phyloP scores from a whole-genome alignment of 2,329 filamentous ascomycete genomes.

The Xylariaceae sp. region DNA sequence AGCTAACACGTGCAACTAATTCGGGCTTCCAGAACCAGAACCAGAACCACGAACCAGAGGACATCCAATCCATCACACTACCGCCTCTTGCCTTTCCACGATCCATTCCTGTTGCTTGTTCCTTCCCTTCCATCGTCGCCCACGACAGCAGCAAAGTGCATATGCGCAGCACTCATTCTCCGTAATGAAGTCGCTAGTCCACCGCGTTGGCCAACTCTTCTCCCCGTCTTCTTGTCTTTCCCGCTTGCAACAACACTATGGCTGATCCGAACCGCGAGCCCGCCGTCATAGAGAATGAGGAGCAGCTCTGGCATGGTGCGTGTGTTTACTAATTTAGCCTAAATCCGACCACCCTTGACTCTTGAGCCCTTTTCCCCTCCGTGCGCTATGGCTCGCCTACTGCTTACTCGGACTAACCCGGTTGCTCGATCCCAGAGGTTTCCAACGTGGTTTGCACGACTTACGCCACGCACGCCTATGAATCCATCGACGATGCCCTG shows the following conservation, averaged over 20 bases:
- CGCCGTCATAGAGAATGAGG: conserved; percentile 64
- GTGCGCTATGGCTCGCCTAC: background rate
- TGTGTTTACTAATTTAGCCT: conserved; percentile 14
- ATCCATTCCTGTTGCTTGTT: background rate
- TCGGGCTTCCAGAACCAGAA: background rate
- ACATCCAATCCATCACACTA: background rate
- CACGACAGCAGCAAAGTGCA: conserved; percentile 1
- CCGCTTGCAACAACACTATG: conserved; percentile 37
- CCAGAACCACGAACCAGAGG: no score
- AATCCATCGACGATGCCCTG: conserved; percentile 74
- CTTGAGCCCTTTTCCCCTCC: background rate
- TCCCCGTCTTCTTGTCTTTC: background rate
- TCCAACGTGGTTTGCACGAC: conserved; percentile 41
- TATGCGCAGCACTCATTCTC: conserved; percentile 13
- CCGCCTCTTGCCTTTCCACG: background rate
- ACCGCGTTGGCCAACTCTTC: conserved; percentile 20
- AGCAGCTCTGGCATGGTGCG: conserved; percentile 86
- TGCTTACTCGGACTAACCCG: conserved; percentile 3
- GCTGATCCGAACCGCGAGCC: conserved; percentile 62
- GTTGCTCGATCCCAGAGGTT: conserved; percentile 38
- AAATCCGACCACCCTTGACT: background rate
- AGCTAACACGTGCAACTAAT: background rate
- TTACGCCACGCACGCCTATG: conserved; percentile 44
- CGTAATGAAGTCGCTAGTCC: conserved; percentile 25
- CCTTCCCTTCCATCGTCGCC: background rate